Percentiles rank a stretch among this genome's conserved stretches.
Conservation (phyloP, 306 rosid species). For the Hippophae gyantsensis region DNA sequence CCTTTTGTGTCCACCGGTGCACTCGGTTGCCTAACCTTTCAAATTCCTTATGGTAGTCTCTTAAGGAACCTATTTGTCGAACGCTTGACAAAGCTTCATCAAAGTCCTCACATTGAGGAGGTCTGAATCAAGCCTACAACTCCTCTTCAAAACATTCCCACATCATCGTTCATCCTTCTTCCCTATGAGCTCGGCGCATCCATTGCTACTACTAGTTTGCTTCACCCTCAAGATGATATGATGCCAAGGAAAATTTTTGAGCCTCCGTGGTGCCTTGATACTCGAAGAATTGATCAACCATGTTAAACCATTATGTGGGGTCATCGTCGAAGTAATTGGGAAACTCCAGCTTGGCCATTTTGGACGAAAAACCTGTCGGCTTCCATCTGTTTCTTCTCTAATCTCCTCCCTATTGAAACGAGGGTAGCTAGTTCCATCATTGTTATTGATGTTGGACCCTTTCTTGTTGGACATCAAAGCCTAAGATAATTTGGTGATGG, state of each 20-base stretch:
- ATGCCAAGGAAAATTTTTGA: not conserved
- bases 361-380: not conserved
- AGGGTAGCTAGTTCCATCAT: no score
- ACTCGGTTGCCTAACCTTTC: not conserved
- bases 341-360: not conserved
- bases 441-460: no score
- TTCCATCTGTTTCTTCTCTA: no score
- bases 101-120: not conserved
- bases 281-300: not conserved
- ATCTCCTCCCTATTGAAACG: no score
- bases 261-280: not conserved
- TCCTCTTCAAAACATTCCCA: not conserved
- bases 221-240: constrained; percentile 4
- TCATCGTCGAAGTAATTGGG: not conserved
- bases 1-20: not conserved
- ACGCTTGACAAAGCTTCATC: not conserved
- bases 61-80: not conserved
- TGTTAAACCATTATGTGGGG: not conserved
- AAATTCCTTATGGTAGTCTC: not conserved
- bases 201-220: not conserved
- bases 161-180: not conserved
- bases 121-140: not conserved
- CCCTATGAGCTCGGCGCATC: not conserved
- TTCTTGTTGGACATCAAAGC: no score
- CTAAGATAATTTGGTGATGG: no score